phyloP scores from a whole-genome alignment of 495 filamentous ascomycete species.

The Diplogelasinospora grovesii region DNA sequence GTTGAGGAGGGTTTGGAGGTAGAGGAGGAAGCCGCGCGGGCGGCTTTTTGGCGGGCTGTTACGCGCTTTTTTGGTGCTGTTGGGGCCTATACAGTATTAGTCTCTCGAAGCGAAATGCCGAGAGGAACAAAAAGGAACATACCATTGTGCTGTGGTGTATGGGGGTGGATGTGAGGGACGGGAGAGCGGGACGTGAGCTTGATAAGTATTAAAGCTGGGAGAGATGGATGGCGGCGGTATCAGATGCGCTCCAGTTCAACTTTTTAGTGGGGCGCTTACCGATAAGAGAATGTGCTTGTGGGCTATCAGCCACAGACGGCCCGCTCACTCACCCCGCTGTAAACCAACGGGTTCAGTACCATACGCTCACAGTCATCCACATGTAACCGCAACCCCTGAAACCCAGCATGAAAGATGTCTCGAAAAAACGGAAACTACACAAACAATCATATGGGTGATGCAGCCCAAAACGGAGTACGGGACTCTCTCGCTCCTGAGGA shows the following conservation, averaged over 20 bases:
- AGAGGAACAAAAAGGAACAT: background rate
- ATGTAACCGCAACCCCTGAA: no score
- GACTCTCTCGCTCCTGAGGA: no score
- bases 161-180: background rate
- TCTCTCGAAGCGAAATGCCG: background rate
- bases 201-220: background rate
- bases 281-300: no score
- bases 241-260: slow-evolving; percentile 8
- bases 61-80: slow-evolving; percentile 23
- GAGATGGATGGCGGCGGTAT: background rate
- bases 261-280: slow-evolving; percentile 25
- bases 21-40: slow-evolving; percentile 25
- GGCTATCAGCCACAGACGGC: background rate
- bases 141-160: slow-evolving; percentile 10
- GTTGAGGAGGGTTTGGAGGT: no score
- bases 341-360: no score
- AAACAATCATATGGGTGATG: no score
- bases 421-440: no score
- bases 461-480: no score
- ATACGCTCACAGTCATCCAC: no score
- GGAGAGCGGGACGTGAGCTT: background rate
- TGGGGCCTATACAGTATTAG: slow-evolving; percentile 21
- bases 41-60: slow-evolving; percentile 25
- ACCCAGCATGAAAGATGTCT: no score
- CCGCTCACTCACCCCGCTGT: slow-evolving; percentile 13